phyloP scores from a whole-genome alignment of 306 rosid genomes.

The Canavalia ensiformis region DNA sequence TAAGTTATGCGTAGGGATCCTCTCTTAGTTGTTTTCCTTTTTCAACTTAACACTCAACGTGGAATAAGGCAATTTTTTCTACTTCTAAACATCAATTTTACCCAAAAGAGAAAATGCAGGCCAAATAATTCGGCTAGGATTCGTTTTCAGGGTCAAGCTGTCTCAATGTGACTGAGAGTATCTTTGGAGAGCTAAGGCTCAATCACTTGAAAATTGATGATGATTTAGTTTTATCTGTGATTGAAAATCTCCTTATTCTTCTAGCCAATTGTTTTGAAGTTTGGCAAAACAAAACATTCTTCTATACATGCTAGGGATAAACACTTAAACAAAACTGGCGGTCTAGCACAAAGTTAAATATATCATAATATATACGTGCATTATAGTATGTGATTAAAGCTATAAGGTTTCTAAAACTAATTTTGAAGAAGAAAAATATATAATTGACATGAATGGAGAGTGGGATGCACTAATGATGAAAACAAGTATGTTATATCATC shows the following conservation, averaged over 20 bases:
- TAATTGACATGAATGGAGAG: constrained; percentile 7
- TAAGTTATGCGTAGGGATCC: neutral
- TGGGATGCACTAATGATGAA: neutral
- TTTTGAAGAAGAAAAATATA: constrained; percentile 22
- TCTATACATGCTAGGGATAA: constrained; percentile 14
- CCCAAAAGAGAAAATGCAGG: neutral
- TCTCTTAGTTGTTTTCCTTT: neutral
- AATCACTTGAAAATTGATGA: neutral
- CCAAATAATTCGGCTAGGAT: neutral
- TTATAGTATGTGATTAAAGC: constrained; percentile 32
- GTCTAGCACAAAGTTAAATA: constrained; percentile 10
- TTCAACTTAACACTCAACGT: neutral
- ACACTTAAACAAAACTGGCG: neutral
- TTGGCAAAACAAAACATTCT: constrained; percentile 22
- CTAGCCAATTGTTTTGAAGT: neutral
- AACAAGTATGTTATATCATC: constrained; percentile 23
- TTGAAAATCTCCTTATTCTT: neutral
- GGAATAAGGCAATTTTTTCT: neutral
- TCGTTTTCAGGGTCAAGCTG: neutral
- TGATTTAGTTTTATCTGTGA: neutral
- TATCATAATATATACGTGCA: constrained; percentile 5
- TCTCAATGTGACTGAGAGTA: neutral
- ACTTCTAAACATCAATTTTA: neutral
- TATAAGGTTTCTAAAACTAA: constrained; percentile 18
- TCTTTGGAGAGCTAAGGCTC: constrained; percentile 11